Percentiles rank a stretch among this genome's conserved stretches.
These are phyloP conservation scores for Urostyla sp. DNA, from an alignment of 73 alveolate species.

Conservation along the genomic window DNA sequence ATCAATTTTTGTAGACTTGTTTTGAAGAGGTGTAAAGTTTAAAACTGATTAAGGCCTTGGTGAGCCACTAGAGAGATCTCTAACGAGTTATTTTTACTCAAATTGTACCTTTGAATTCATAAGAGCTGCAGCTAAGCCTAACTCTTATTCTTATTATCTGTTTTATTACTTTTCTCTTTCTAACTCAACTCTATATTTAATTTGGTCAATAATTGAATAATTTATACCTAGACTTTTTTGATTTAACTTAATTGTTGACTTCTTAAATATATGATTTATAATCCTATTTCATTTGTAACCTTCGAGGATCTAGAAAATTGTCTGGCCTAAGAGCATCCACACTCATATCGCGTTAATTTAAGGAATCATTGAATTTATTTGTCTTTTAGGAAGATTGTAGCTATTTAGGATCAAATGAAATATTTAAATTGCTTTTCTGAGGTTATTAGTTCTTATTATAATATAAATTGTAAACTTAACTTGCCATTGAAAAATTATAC, in stretches of 20 bases:
- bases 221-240: slow-evolving; percentile 27
- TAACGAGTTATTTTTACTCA: background rate
- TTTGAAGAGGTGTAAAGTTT: background rate
- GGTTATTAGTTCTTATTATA: too few relatives aligned
- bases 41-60: background rate
- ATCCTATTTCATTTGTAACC: background rate
- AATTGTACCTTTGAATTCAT: slow-evolving; percentile 1
- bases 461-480: too few relatives aligned
- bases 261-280: background rate
- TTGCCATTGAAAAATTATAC: too few relatives aligned
- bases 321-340: background rate
- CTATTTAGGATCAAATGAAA: too few relatives aligned
- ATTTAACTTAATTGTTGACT: background rate
- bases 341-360: slow-evolving; percentile 26
- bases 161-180: slow-evolving; percentile 22
- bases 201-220: background rate
- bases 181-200: slow-evolving; percentile 2
- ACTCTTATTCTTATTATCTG: background rate
- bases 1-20: background rate
- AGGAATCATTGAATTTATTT: slow-evolving; percentile 11
- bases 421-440: too few relatives aligned
- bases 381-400: too few relatives aligned
- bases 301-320: background rate
- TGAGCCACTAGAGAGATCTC: slow-evolving; percentile 20
- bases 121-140: slow-evolving; percentile 12